Evolutionary conservation across 1,139 yeast genomes (phyloP), one percentile per base, ranked within the genome.

Genomic region (Debaryomyces subglobosus): DNA sequence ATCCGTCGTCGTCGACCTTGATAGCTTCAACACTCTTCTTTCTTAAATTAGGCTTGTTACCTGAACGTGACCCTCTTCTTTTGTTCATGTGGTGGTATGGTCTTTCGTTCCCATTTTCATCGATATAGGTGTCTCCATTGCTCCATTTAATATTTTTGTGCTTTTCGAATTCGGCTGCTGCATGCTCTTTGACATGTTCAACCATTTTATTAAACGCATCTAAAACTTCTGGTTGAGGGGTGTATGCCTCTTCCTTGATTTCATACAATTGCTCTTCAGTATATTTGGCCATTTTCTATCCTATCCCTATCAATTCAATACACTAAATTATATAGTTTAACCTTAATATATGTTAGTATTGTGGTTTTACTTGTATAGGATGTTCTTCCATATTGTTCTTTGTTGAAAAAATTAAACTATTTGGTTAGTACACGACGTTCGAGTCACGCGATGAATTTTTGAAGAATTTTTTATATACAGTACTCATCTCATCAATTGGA

Each of bases 1-100:
- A 87, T 38, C 95, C 95, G 53, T 87, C 92, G 51, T 85, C 87
- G 62, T 86, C 95, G 23, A 78, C 78, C 47, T 74, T 71, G 41
- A 74, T 71, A 54, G 78, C 78, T 55, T 80, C 85, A 48, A 78
- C 82, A 59, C 78, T 77, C 72, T 81, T 81, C 65, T 81, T 84
- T 62, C 83, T 77, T 61, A 82, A 76, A 60, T 75, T 72, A 47
- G 85, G 85, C 72, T 79, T 72, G 52, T 70, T 72, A 36, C 71
- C 75, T 39, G 80, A 75, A 56, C 81, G 80, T 8, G 86, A 81
- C 45, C 81, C 77, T 71, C 88, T 80, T 72, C 86, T 78, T 65
- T 86, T 77, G 67, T 75, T 75, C 70, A 78, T 71, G 56, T 71
- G 75, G 53, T 64, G 71, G 64, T 79, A 79, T 7, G 74, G 67